Percentiles rank a stretch among this genome's conserved stretches.
Evolutionary conservation across 2,329 filamentous ascomycete genomes (phyloP).

Genomic region (Talaromyces albobiverticillius): DNA sequence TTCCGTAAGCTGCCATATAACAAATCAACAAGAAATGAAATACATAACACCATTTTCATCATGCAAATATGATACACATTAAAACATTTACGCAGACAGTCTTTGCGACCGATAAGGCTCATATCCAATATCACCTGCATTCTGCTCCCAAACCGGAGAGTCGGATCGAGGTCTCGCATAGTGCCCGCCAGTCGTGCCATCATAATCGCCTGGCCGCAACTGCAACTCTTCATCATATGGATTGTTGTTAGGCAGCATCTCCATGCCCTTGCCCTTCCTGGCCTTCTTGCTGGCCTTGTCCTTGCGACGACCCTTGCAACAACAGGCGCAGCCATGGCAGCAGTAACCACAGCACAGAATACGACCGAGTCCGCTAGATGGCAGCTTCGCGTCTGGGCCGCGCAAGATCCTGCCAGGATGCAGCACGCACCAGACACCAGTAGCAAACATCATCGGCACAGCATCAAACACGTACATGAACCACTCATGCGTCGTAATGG

Average conservation of each 20-base stretch:
- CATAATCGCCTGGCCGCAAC: not conserved
- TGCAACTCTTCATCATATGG: conserved; percentile 1
- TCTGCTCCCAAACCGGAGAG: not conserved
- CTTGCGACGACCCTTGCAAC: not conserved
- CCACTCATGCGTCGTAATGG: conserved; percentile 59
- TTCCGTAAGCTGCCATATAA: too few species aligned
- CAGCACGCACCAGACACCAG: not conserved
- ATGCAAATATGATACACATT: not conserved
- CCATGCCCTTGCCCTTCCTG: too few species aligned
- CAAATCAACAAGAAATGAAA: too few species aligned
- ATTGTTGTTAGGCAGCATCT: not conserved
- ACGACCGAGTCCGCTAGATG: not conserved
- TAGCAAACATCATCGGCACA: conserved; percentile 49
- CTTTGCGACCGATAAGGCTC: conserved; percentile 5
- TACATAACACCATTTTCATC: too few species aligned
- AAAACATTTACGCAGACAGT: not conserved
- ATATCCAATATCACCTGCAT: not conserved
- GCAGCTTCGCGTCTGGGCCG: conserved; percentile 3
- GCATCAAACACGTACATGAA: conserved; percentile 56
- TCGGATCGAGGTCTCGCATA: not conserved
- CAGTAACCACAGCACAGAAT: conserved; percentile 11
- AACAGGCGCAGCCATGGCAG: conserved; percentile 1
- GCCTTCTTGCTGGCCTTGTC: not conserved
- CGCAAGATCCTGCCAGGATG: not conserved
- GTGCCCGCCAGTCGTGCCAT: not conserved